Evolutionary conservation across 768 basidiomycete genomes (phyloP), one percentile per base, ranked within the genome.

Genomic region (Cantharellus anzutake): DNA sequence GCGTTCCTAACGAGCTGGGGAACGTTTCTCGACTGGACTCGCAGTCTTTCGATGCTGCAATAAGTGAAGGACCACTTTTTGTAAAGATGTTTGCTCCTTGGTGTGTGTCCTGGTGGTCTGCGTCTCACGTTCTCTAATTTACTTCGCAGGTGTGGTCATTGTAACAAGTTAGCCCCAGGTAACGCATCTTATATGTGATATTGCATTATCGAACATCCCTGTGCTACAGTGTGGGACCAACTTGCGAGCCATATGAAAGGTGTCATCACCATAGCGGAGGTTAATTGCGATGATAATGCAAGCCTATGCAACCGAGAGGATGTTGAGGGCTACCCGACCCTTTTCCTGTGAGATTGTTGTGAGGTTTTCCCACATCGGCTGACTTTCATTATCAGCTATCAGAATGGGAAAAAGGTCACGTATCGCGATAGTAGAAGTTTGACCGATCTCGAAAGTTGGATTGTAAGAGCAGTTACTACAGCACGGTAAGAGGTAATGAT

Each of bases 61-160:
- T 73, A n/a, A 70, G 69, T 0, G 69, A 73, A 48, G 80, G 79
- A 2, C 75, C 80, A 1, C 70, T 76, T 2, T 80, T 85, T 64
- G 73, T 84, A 68, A 84, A 85, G 67, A 98, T 87, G 74, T 98
- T 78, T 68, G 94, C 92, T 0, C 93, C 93, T 0, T 98, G 93
- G 84, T 81, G 66, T 40, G 69, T 5, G 4, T 50, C 40, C 16
- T 4, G 20, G 20, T 29, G 20, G 20, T 29, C 20, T 29, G 20
- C 20, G 20, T 29, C 29, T 48, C 44, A 11, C 44, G 11, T 48
- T 48, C 44, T 29, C 44, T 48, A 48, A 11, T 48, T 29, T 48
- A 11, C 44, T 11, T 29, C 29, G 4, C 42, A 79, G 79, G 88
- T 97, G 93, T 68, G 87, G 87, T 3, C 93, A 98, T 71, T 99